Conservation (phyloP, 2,329 filamentous ascomycete species). For the Diaporthe helianthi region DNA sequence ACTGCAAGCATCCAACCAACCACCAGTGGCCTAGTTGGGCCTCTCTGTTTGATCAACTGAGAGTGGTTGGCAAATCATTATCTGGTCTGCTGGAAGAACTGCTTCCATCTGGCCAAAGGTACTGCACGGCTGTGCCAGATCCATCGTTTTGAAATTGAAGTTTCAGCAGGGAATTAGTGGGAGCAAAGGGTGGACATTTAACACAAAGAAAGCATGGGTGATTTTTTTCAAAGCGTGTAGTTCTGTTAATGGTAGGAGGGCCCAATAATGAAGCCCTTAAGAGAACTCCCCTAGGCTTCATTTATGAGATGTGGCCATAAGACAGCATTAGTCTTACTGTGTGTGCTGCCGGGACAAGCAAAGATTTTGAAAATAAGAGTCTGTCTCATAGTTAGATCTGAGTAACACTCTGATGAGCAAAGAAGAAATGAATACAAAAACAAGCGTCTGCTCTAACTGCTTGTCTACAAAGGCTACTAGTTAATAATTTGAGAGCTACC, state of each 20-base stretch:
- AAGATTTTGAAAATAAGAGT: too few relatives aligned
- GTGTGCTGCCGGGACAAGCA: not conserved
- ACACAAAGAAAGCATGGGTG: not conserved
- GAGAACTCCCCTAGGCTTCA: not conserved
- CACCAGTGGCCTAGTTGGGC: fast-evolving
- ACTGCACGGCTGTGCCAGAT: not conserved
- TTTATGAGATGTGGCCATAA: not conserved
- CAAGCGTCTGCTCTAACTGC: not conserved
- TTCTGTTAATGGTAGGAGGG: too few relatives aligned
- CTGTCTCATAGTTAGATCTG: not conserved
- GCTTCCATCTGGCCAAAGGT: not conserved
- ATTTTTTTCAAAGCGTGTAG: not conserved
- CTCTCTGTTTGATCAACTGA: too few relatives aligned
- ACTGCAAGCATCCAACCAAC: not conserved
- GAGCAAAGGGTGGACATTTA: too few relatives aligned
- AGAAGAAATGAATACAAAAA: not conserved
- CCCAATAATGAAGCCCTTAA: too few relatives aligned
- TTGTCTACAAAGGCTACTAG: not conserved
- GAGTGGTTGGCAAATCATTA: too few relatives aligned
- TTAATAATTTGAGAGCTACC: too few relatives aligned
- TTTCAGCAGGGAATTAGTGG: too few relatives aligned
- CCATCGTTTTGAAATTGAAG: not conserved
- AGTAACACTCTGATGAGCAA: not conserved
- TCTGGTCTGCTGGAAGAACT: too few relatives aligned
- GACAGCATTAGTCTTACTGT: not conserved